phyloP scores from a whole-genome alignment of 768 basidiomycete genomes.

The Boletus rubescentipes region DNA sequence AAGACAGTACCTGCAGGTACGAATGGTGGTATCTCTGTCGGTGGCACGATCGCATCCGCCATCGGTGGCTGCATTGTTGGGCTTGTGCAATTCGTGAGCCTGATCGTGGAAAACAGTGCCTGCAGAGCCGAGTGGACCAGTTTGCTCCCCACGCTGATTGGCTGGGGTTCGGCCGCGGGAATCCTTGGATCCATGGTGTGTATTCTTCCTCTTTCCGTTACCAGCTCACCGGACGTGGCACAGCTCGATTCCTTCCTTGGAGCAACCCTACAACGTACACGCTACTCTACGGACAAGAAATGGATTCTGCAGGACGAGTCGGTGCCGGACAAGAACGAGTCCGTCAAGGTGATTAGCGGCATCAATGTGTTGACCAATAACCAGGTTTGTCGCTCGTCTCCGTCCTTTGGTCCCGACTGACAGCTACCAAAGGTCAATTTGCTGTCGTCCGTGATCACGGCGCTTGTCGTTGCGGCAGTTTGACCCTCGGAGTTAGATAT shows the following conservation, averaged over 20 bases:
- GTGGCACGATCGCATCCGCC: slow-evolving; percentile 73
- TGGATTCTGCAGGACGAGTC: slow-evolving; percentile 62
- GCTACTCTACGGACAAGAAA: slow-evolving; percentile 62
- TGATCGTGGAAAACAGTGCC: slow-evolving; percentile 60
- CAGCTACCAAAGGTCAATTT: slow-evolving; percentile 39
- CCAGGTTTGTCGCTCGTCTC: slow-evolving; percentile 49
- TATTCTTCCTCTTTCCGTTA: slow-evolving; percentile 2
- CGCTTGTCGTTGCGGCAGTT: slow-evolving; percentile 31
- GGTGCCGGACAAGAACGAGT: slow-evolving; percentile 35
- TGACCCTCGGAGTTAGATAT: too few species aligned
- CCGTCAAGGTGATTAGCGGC: slow-evolving; percentile 62
- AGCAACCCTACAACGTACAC: slow-evolving; percentile 80
- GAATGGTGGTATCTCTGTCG: slow-evolving; percentile 80
- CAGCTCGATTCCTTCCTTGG: slow-evolving; percentile 87
- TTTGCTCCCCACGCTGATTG: slow-evolving; percentile 44
- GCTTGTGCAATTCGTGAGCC: slow-evolving; percentile 48
- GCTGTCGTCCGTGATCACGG: slow-evolving; percentile 41
- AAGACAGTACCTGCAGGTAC: slow-evolving; percentile 81
- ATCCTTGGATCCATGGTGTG: slow-evolving; percentile 77
- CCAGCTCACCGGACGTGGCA: neutral
- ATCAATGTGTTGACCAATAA: slow-evolving; percentile 77
- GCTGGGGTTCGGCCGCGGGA: slow-evolving; percentile 67
- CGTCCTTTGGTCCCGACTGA: slow-evolving; percentile 1
- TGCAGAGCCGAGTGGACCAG: slow-evolving; percentile 45
- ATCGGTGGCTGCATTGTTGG: slow-evolving; percentile 77